These are phyloP conservation scores for Boeremia exigua DNA, from an alignment of 2,329 filamentous ascomycete genomes.

Conservation along the genomic window DNA sequence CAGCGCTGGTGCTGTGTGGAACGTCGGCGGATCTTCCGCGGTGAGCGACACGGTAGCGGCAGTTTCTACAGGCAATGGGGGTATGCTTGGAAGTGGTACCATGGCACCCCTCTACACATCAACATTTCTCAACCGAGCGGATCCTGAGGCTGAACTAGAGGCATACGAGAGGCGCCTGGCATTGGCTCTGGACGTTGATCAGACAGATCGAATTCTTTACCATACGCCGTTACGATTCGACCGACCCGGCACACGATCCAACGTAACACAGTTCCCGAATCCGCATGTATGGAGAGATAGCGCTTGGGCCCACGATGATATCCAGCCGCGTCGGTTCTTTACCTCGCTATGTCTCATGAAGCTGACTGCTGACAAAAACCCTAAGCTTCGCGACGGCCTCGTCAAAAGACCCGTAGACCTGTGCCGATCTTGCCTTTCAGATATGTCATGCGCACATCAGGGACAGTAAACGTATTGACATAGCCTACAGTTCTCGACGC, in stretches of 20 bases:
- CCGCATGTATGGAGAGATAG: slow-evolving; percentile 50
- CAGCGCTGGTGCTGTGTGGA: slow-evolving; percentile 76
- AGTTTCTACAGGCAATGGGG: slow-evolving; percentile 68
- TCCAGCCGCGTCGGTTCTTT: slow-evolving; percentile 40
- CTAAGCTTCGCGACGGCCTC: slow-evolving; percentile 36
- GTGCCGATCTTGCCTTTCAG: slow-evolving; percentile 80
- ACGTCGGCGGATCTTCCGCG: slow-evolving; percentile 73
- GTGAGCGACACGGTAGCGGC: slow-evolving; percentile 56
- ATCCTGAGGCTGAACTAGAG: slow-evolving; percentile 66
- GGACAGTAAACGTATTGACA: slow-evolving; percentile 38
- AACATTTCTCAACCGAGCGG: slow-evolving; percentile 59
- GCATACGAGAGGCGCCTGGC: slow-evolving; percentile 78
- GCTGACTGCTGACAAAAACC: slow-evolving; percentile 13
- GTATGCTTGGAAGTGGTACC: slow-evolving; percentile 71
- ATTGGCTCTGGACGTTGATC: slow-evolving; percentile 80
- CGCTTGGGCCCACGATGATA: slow-evolving; percentile 48
- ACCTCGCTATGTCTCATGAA: slow-evolving; percentile 20
- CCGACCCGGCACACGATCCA: slow-evolving; percentile 9
- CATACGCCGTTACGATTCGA: slow-evolving; percentile 24
- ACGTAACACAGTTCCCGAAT: slow-evolving; percentile 6
- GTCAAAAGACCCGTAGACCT: slow-evolving; percentile 39
- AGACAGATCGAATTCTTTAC: slow-evolving; percentile 67
- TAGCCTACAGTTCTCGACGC: slow-evolving; percentile 79
- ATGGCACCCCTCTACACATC: slow-evolving; percentile 71
- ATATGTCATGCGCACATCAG: slow-evolving; percentile 54